Percentiles rank a stretch among this genome's conserved stretches.
These are phyloP conservation scores for Conringia planisiliqua DNA, from an alignment of 345 rosid species.

Conservation along the genomic window DNA sequence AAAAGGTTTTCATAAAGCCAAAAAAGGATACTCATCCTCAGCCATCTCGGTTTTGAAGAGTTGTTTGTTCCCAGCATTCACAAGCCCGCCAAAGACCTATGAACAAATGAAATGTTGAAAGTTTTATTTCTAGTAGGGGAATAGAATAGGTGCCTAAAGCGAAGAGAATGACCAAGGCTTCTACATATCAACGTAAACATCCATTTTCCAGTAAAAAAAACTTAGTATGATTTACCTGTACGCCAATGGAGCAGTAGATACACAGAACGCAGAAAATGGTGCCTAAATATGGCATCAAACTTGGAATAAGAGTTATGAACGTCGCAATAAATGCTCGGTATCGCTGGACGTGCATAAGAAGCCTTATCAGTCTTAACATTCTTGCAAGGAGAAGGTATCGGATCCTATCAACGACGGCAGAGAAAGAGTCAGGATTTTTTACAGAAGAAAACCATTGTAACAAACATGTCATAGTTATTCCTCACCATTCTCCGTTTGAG, in stretches of 20 bases:
- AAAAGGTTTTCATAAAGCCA: background rate
- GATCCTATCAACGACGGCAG: constrained; percentile 56
- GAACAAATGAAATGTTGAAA: background rate
- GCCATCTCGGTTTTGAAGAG: constrained; percentile 59
- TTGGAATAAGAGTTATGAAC: constrained; percentile 83
- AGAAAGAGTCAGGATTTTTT: background rate
- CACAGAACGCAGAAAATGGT: constrained; percentile 81
- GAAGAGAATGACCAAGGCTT: background rate
- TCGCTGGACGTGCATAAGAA: constrained; percentile 67
- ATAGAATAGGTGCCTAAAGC: background rate
- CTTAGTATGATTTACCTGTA: constrained; percentile 57
- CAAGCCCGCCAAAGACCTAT: constrained; percentile 90
- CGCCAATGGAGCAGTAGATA: constrained; percentile 89
- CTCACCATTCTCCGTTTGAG: constrained; percentile 97
- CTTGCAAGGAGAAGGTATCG: constrained; percentile 97
- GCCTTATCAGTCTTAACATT: constrained; percentile 84
- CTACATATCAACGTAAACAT: background rate
- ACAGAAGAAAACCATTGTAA: background rate
- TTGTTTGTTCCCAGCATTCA: constrained; percentile 76
- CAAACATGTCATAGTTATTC: background rate
- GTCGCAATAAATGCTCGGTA: constrained; percentile 93
- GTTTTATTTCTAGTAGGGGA: background rate
- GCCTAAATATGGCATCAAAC: constrained; percentile 94
- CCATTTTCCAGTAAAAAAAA: background rate
- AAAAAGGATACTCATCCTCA: constrained; percentile 81